phyloP scores from a whole-genome alignment of 768 basidiomycete species.

The Sarcodon aspratus region DNA sequence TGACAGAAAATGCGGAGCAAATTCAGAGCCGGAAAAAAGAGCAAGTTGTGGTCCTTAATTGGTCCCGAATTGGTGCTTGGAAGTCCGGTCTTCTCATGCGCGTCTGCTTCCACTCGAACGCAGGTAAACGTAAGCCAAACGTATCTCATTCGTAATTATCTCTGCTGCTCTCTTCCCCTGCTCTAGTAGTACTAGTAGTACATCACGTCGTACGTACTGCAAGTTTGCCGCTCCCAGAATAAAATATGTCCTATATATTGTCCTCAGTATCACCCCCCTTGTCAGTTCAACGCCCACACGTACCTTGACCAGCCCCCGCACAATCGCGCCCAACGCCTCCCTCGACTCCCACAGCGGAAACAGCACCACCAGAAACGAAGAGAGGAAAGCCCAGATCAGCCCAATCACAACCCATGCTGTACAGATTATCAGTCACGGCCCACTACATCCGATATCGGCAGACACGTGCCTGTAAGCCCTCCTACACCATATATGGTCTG shows the following conservation, averaged over 20 bases:
- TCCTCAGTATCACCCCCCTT: too few species aligned
- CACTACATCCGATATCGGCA: neutral
- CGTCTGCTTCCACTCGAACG: too few species aligned
- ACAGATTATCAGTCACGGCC: neutral
- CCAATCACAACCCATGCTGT: constrained; percentile 76
- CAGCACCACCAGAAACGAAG: constrained; percentile 63
- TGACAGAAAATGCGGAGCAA: too few species aligned
- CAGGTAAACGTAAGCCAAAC: too few species aligned
- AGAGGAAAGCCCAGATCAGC: constrained; percentile 77
- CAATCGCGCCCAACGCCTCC: constrained; percentile 46
- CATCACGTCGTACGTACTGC: constrained; percentile 5
- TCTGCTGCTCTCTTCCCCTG: too few species aligned
- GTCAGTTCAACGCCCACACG: constrained; percentile 4
- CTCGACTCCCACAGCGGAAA: constrained; percentile 86
- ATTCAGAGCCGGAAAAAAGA: too few species aligned
- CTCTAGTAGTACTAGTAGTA: too few species aligned
- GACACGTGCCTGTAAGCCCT: constrained; percentile 28
- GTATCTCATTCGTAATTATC: too few species aligned
- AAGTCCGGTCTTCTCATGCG: too few species aligned
- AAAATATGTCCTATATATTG: constrained; percentile 26
- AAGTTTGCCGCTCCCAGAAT: constrained; percentile 29
- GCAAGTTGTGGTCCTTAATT: too few species aligned
- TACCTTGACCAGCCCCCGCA: constrained; percentile 55
- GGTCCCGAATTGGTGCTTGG: too few species aligned
- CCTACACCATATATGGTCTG: constrained; percentile 52